phyloP scores from a whole-genome alignment of 306 rosid species.

The Fragaria vesca region DNA sequence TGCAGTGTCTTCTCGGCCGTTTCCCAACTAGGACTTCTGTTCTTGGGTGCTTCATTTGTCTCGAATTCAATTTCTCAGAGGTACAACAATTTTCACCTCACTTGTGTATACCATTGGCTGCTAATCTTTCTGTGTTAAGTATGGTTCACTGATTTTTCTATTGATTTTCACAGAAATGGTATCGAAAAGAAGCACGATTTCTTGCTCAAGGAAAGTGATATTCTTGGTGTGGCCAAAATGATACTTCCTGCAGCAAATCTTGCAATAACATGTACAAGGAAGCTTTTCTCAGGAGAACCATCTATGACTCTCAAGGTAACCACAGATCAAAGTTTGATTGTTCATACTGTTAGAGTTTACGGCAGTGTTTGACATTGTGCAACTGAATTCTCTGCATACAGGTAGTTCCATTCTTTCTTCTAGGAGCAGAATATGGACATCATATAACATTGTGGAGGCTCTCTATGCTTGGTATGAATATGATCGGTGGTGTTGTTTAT shows the following conservation, averaged over 20 bases:
- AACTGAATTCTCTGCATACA: conserved; percentile 31
- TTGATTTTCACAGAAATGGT: conserved; percentile 44
- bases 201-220: conserved; percentile 70
- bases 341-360: not conserved
- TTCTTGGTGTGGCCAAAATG: conserved; percentile 55
- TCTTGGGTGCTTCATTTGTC: conserved; percentile 66
- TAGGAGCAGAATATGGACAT: conserved; percentile 86
- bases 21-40: conserved; percentile 64
- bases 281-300: conserved; percentile 79
- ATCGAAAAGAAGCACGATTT: conserved; percentile 34
- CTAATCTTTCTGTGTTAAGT: not conserved
- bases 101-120: not conserved
- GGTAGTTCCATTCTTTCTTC: conserved; percentile 76
- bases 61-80: conserved; percentile 65
- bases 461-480: conserved; percentile 68
- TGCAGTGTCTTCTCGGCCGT: conserved; percentile 69
- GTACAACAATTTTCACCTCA: conserved; percentile 30
- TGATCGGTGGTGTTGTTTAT: not conserved
- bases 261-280: conserved; percentile 53
- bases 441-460: conserved; percentile 76
- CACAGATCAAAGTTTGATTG: not conserved
- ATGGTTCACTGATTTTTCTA: not conserved
- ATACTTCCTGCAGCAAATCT: conserved; percentile 69
- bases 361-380: conserved; percentile 2
- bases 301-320: conserved; percentile 84